Percentiles rank a stretch among this genome's conserved stretches.
Conservation (phyloP, 208 protist species). For the Leishmania braziliensis region DNA sequence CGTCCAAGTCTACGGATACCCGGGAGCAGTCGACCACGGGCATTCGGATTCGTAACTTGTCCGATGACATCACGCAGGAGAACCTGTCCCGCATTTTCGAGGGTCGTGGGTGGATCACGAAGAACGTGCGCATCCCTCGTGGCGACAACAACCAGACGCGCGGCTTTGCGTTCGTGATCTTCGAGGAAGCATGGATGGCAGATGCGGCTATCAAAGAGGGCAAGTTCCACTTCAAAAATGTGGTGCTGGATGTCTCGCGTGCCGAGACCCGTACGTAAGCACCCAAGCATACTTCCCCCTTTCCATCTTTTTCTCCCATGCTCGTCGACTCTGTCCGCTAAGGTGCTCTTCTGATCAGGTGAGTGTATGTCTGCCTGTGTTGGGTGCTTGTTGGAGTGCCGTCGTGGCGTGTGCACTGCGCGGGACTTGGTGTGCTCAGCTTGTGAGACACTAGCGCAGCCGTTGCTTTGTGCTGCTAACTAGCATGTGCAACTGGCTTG, state of each 20-base stretch:
- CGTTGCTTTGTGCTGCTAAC: background rate
- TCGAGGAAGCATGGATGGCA: constrained; percentile 47
- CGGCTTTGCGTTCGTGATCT: constrained; percentile 87
- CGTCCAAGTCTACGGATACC: constrained; percentile 32
- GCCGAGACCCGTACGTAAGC: constrained; percentile 37
- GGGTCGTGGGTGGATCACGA: constrained; percentile 47
- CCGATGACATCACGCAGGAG: constrained; percentile 78
- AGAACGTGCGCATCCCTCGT: constrained; percentile 60
- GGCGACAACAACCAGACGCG: constrained; percentile 60
- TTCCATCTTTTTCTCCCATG: background rate
- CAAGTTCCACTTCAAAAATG: constrained; percentile 80
- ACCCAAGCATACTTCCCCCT: background rate
- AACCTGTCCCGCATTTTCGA: constrained; percentile 80
- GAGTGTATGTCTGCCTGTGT: background rate
- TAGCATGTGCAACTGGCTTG: background rate
- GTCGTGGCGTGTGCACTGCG: background rate
- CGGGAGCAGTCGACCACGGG: constrained; percentile 50
- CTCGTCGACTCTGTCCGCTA: background rate
- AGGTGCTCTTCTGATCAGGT: background rate
- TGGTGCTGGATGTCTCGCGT: constrained; percentile 63
- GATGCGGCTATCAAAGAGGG: constrained; percentile 37
- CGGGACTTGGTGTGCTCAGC: background rate
- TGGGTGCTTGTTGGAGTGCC: background rate
- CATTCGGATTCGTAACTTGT: constrained; percentile 82
- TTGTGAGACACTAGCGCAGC: background rate